These are phyloP conservation scores for Lactuca saligna DNA, from an alignment of 129 eudicot species.

Conservation along the genomic window DNA sequence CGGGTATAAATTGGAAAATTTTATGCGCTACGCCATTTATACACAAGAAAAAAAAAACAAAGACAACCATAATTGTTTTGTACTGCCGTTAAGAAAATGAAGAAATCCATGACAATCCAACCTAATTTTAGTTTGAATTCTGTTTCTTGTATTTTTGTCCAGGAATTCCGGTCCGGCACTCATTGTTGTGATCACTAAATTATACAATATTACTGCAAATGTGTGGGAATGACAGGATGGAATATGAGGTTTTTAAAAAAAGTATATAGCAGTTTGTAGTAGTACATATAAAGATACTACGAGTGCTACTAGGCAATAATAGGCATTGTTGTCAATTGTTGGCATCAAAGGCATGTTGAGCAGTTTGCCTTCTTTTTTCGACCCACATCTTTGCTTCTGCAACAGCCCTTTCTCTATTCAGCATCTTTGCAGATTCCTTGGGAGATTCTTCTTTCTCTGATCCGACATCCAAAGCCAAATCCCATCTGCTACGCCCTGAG, in stretches of 20 bases:
- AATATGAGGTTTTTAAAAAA: neutral
- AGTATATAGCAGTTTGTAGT: too few relatives aligned
- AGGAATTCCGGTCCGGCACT: neutral
- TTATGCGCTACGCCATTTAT: too few relatives aligned
- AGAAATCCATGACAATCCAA: neutral
- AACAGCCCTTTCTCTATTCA: slow-evolving; percentile 78
- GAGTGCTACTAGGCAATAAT: too few relatives aligned
- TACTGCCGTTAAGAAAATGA: neutral
- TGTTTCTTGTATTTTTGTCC: too few relatives aligned
- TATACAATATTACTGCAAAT: slow-evolving; percentile 21
- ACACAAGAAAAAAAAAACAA: neutral
- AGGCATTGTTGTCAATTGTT: neutral
- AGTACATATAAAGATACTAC: neutral
- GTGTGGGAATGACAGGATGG: slow-evolving; percentile 2
- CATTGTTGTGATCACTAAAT: slow-evolving; percentile 4
- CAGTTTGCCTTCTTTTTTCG: slow-evolving; percentile 69
- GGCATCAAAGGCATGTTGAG: slow-evolving; percentile 49
- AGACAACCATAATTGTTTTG: neutral
- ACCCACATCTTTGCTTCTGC: slow-evolving; percentile 99
- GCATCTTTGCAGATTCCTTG: slow-evolving; percentile 63
- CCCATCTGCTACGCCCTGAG: slow-evolving; percentile 72
- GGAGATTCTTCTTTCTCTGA: slow-evolving; percentile 86
- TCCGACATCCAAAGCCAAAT: slow-evolving; percentile 43
- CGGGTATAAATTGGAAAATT: neutral
- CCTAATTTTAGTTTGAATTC: neutral